Evolutionary conservation across 1,139 yeast species (phyloP).

Genomic region (Diutina scorzettiae): DNA sequence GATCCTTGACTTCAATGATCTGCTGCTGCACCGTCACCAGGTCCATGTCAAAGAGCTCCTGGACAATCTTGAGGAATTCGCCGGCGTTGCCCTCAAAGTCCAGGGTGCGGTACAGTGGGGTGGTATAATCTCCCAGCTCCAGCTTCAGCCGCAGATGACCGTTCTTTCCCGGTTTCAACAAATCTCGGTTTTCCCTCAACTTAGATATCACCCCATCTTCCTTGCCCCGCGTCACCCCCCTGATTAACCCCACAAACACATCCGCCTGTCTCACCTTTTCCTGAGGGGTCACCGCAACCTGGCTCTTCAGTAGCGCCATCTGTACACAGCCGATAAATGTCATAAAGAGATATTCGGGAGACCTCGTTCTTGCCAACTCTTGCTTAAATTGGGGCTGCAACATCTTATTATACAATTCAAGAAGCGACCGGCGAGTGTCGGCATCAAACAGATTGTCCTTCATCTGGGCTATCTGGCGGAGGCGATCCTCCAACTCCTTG

Average conservation of each 20-base stretch:
- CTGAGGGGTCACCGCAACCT: background rate
- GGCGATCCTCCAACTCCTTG: conserved; percentile 7
- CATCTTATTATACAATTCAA: conserved; percentile 3
- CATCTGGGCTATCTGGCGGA: conserved; percentile 10
- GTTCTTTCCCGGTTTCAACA: conserved; percentile 39
- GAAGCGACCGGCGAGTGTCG: conserved; percentile 9
- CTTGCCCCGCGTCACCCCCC: conserved; percentile 36
- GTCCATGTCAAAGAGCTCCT: conserved; percentile 29
- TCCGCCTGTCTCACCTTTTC: conserved; percentile 3
- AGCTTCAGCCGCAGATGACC: conserved; percentile 38
- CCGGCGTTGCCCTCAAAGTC: conserved; percentile 38
- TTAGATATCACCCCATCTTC: conserved; percentile 43
- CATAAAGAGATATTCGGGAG: conserved; percentile 3
- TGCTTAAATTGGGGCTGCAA: conserved; percentile 1
- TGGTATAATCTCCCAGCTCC: background rate
- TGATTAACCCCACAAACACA: conserved; percentile 33
- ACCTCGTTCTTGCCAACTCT: background rate
- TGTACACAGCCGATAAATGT: conserved; percentile 5
- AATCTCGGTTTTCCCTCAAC: conserved; percentile 37
- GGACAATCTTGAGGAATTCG: conserved; percentile 16
- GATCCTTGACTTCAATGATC: conserved; percentile 27
- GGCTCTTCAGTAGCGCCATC: background rate
- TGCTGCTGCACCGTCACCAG: conserved; percentile 37
- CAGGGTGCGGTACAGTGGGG: conserved; percentile 35
- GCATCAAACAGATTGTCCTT: conserved; percentile 10